Base-by-base conservation (phyloP, 2,329 filamentous ascomycete species). In the Graphilbum sp. region DNA sequence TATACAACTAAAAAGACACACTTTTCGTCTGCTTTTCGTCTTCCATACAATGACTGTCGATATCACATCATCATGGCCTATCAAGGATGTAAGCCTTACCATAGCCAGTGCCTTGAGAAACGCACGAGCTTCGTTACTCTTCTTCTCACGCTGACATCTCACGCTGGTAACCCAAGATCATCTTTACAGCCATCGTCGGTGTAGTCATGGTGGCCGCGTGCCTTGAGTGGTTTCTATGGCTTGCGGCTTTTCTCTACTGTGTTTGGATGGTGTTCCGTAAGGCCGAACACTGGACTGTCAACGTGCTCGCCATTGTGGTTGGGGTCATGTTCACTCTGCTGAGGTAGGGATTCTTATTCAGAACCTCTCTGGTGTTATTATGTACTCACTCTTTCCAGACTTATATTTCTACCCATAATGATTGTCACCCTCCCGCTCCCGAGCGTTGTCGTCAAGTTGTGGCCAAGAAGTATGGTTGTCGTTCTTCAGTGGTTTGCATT, bases 401-500 rank as follows among this genome's bases (percentile, higher is more conserved):
- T 68, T 39, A 80, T 93, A 29, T 96, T 94, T 58, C 65, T 96
- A 21, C 88, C 88, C 0, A 81, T 95, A 46, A 94, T 96, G 86
- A 59, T 95, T 18, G 85, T 94, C 35, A 96, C 87, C 0, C 65
- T 96, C 5, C 88, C 88, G 1, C 65, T 96, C 3, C 88, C 88
- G 1, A 59, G 66, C 17, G 68, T 74, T 41, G 64, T 95, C 34
- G 77, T 77, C 8, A 65, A 71, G 42, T 69, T 81, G 48, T 92
- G 88, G 60, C 87, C 88, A 0, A 39, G 54, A 3, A 38, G 56
- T 2, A 72, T 90, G 65, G 79, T 90, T 31, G 58, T 54, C 2
- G 67, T 81, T 34, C 67, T 96, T 13, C 87, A 95, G 54, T 92
- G 85, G 81, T 94, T 96, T 52, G 87, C 86, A 4, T 96, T 96